Conservation (phyloP, 257 asterid species). For the Eucommia ulmoides region DNA sequence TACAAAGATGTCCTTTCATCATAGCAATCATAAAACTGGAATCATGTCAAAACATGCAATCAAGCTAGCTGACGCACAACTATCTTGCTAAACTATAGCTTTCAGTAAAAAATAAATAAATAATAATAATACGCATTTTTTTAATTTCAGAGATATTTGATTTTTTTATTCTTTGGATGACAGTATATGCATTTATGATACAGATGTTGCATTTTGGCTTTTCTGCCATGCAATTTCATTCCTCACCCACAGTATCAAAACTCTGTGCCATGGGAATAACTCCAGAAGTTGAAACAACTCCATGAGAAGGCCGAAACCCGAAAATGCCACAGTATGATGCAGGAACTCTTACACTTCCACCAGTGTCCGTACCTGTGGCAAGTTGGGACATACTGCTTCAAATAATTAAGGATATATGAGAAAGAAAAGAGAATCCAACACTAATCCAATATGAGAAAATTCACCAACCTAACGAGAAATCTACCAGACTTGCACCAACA, state of each 20-base stretch:
- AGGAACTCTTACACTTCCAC: conserved; percentile 92
- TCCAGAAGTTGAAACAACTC: conserved; percentile 48
- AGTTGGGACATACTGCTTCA: conserved; percentile 7
- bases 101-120: too few relatives aligned
- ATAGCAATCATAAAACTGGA: too few relatives aligned
- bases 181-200: too few relatives aligned
- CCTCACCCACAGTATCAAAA: conserved; percentile 80
- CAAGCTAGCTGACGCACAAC: not conserved
- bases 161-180: too few relatives aligned
- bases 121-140: too few relatives aligned
- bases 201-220: too few relatives aligned
- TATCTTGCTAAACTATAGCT: not conserved
- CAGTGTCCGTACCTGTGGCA: conserved; percentile 73
- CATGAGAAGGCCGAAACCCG: conserved; percentile 92
- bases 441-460: not conserved
- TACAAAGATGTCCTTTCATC: not conserved
- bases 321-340: conserved; percentile 78
- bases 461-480: conserved; percentile 85
- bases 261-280: conserved; percentile 89
- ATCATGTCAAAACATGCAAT: too few relatives aligned
- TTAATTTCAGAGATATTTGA: too few relatives aligned
- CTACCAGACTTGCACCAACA: conserved; percentile 60
- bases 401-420: not conserved
- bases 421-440: too few relatives aligned
- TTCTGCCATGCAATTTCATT: too few relatives aligned